Percentiles rank a stretch among this genome's conserved stretches.
Evolutionary conservation across 164 flowering plant genomes (phyloP).

Genomic region (Brasenia schreberi): DNA sequence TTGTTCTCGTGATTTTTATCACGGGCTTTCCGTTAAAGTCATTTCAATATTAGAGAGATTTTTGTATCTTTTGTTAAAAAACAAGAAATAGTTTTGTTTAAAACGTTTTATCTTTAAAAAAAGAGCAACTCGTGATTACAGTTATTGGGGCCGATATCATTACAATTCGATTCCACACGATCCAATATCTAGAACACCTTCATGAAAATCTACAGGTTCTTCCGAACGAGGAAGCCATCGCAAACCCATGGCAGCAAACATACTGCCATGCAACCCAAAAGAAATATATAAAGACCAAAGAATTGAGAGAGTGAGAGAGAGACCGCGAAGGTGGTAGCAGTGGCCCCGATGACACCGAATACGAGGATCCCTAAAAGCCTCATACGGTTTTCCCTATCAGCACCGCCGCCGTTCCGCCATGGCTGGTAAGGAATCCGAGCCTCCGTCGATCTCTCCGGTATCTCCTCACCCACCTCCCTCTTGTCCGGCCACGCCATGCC

Average conservation of each 20-base stretch:
- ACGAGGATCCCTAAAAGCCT: constrained; percentile 51
- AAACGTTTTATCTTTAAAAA: too few species aligned
- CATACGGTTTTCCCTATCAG: constrained; percentile 20
- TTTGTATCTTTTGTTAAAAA: too few species aligned
- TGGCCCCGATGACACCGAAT: constrained; percentile 64
- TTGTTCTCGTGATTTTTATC: too few species aligned
- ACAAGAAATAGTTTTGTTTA: too few species aligned
- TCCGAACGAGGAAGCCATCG: background rate
- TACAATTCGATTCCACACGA: background rate
- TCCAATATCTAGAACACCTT: background rate
- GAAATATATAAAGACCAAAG: background rate
- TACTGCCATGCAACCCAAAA: background rate
- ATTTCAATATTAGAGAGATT: too few species aligned
- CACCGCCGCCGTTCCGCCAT: constrained; percentile 14
- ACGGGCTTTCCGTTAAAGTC: too few species aligned
- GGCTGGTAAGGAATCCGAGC: background rate
- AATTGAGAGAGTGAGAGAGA: constrained; percentile 1
- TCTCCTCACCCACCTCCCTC: constrained; percentile 3
- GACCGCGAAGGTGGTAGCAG: constrained; percentile 61
- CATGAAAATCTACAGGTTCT: background rate
- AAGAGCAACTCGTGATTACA: too few species aligned
- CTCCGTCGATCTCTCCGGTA: background rate
- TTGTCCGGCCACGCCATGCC: constrained; percentile 1
- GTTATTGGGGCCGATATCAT: too few species aligned
- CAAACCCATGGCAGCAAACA: background rate